Conservation (phyloP, 2,329 filamentous ascomycete species). For the Hypoxylon sp. region DNA sequence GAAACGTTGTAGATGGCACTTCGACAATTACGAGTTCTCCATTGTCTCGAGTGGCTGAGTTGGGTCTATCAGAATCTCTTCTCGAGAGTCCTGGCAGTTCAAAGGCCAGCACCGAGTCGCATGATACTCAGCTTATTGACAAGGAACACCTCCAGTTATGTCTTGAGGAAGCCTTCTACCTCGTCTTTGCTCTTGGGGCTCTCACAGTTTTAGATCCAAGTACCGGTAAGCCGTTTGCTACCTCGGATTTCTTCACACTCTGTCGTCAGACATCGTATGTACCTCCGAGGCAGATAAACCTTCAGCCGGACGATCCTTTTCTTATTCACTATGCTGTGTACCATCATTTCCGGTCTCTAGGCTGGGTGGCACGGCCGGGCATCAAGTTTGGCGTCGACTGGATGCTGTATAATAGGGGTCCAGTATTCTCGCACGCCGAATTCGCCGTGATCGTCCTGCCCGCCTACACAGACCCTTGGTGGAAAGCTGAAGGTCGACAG, state of each 20-base stretch:
- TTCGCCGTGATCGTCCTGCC: conserved; percentile 90
- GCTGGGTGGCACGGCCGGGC: conserved; percentile 92
- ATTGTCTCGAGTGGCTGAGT: conserved; percentile 28
- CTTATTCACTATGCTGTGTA: conserved; percentile 89
- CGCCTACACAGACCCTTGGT: conserved; percentile 80
- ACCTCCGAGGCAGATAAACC: conserved; percentile 64
- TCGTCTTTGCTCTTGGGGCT: conserved; percentile 82
- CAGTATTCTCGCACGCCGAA: conserved; percentile 94
- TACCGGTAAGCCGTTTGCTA: conserved; percentile 61
- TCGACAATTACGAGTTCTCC: conserved; percentile 32
- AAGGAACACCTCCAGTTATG: conserved; percentile 92
- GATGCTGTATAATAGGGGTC: conserved; percentile 92
- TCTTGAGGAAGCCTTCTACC: conserved; percentile 91
- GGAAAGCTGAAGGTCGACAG: conserved; percentile 70
- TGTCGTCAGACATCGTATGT: conserved; percentile 79
- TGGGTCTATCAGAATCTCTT: conserved; percentile 17
- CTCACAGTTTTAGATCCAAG: conserved; percentile 71
- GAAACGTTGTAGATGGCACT: conserved; percentile 35
- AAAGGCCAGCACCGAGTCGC: conserved; percentile 1
- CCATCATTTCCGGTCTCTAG: conserved; percentile 94
- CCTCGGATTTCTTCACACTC: conserved; percentile 70
- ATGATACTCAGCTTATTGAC: conserved; percentile 55
- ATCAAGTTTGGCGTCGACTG: conserved; percentile 97
- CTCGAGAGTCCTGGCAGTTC: conserved; percentile 3
- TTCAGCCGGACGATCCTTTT: conserved; percentile 84